phyloP scores from a whole-genome alignment of 306 rosid genomes.

The Vigna unguiculata region DNA sequence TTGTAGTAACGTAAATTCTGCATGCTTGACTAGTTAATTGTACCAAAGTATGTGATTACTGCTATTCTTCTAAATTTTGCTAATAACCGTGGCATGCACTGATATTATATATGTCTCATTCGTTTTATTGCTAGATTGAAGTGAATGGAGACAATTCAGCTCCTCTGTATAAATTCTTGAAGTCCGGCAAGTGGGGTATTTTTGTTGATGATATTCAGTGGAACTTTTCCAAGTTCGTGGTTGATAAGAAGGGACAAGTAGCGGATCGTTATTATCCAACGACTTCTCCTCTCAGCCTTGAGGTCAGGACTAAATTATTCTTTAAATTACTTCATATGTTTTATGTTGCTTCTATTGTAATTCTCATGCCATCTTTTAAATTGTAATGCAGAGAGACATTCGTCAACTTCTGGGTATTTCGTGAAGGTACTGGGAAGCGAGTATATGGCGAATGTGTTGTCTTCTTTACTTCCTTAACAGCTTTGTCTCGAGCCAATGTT shows the following conservation, averaged over 20 bases:
- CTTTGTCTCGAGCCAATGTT: not conserved
- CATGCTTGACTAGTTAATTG: not conserved
- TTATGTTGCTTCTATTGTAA: not conserved
- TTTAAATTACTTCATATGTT: not conserved
- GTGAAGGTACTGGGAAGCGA: constrained; percentile 29
- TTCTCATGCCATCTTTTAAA: not conserved
- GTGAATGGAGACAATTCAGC: constrained; percentile 71
- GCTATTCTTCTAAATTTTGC: not conserved
- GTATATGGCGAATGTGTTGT: not conserved
- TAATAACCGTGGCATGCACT: not conserved
- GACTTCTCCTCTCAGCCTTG: constrained; percentile 73
- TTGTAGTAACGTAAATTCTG: too few relatives aligned
- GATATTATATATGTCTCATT: not conserved
- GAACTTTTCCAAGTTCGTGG: constrained; percentile 79
- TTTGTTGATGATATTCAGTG: constrained; percentile 76
- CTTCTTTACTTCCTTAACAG: too few relatives aligned
- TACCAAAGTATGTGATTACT: not conserved
- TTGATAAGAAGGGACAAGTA: constrained; percentile 66
- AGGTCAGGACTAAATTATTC: constrained; percentile 51
- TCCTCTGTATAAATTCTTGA: constrained; percentile 71
- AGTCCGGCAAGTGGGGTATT: constrained; percentile 71
- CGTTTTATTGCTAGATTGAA: constrained; percentile 58
- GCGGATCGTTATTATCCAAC: constrained; percentile 76
- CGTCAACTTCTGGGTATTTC: constrained; percentile 54
- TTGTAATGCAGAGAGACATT: constrained; percentile 61